phyloP scores from a whole-genome alignment of 257 asterid genomes.

The Salvia rosmarinus region DNA sequence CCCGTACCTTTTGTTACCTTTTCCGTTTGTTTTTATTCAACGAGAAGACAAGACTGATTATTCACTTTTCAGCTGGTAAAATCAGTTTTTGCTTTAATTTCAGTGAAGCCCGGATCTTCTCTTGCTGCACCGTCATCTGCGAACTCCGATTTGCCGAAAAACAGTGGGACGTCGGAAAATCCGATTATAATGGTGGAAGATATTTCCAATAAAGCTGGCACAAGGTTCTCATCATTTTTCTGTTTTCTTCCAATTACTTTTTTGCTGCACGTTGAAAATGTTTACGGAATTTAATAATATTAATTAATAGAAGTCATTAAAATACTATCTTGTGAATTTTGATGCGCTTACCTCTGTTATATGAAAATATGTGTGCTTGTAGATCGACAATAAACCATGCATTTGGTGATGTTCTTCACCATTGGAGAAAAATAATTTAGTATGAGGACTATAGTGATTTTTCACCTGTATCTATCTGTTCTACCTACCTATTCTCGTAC shows the following conservation, averaged over 20 bases:
- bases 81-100: constrained; percentile 19
- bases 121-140: constrained; percentile 37
- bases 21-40: not conserved
- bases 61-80: constrained; percentile 7
- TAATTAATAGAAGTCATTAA: not conserved
- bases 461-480: no score
- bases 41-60: not conserved
- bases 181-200: constrained; percentile 35
- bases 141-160: constrained; percentile 34
- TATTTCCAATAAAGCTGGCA: constrained; percentile 39
- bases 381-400: no score
- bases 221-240: constrained; percentile 31
- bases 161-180: constrained; percentile 27
- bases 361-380: no score
- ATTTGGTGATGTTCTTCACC: no score
- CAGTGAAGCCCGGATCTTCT: constrained; percentile 54
- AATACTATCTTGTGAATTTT: no score
- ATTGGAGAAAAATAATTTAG: no score
- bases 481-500: no score
- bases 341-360: no score
- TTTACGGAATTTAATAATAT: not conserved
- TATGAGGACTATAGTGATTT: no score
- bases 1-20: no score
- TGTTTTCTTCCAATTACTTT: not conserved
- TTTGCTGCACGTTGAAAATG: not conserved